phyloP scores from a whole-genome alignment of 768 basidiomycete species.

The Agaricus sinodeliciosus region DNA sequence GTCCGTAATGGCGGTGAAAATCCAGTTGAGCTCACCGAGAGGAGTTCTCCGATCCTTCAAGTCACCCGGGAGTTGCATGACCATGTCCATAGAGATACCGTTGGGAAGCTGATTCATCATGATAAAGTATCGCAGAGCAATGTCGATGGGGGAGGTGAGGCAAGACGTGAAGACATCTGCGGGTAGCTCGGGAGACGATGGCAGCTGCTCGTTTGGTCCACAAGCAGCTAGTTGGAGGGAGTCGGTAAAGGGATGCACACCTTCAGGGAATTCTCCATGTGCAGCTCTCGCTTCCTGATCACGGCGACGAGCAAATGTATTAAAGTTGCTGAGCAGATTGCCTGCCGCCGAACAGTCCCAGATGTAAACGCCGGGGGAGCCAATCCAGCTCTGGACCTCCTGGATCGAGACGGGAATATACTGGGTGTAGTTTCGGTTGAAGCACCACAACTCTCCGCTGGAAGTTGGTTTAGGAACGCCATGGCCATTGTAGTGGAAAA shows the following conservation, averaged over 20 bases:
- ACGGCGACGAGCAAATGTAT: slow-evolving; percentile 65
- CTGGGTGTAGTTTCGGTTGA: slow-evolving; percentile 95
- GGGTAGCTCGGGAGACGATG: slow-evolving; percentile 93
- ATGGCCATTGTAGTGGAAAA: slow-evolving; percentile 98
- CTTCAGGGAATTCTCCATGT: slow-evolving; percentile 55
- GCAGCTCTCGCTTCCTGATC: slow-evolving; percentile 57
- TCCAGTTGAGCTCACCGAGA: slow-evolving; percentile 98
- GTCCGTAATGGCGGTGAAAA: slow-evolving; percentile 97
- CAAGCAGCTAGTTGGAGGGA: slow-evolving; percentile 96
- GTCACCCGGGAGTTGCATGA: slow-evolving; percentile 92
- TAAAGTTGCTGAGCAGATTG: slow-evolving; percentile 86
- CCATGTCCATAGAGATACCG: slow-evolving; percentile 81
- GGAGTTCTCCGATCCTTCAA: slow-evolving; percentile 95
- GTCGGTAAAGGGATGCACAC: slow-evolving; percentile 68
- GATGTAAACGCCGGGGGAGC: slow-evolving; percentile 92
- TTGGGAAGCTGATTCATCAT: slow-evolving; percentile 84
- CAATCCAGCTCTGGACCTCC: slow-evolving; percentile 91
- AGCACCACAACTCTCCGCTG: slow-evolving; percentile 97
- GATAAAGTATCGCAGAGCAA: slow-evolving; percentile 89
- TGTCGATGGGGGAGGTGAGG: slow-evolving; percentile 96
- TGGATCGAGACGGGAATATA: slow-evolving; percentile 95
- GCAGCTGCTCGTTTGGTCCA: slow-evolving; percentile 83
- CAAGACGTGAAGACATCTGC: slow-evolving; percentile 98
- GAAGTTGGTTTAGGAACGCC: slow-evolving; percentile 96
- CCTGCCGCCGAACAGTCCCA: slow-evolving; percentile 99